Evolutionary conservation across 78 protist genomes (phyloP), one percentile per base, ranked within the genome.

Genomic region (Anaeramoeba flamelloides): DNA sequence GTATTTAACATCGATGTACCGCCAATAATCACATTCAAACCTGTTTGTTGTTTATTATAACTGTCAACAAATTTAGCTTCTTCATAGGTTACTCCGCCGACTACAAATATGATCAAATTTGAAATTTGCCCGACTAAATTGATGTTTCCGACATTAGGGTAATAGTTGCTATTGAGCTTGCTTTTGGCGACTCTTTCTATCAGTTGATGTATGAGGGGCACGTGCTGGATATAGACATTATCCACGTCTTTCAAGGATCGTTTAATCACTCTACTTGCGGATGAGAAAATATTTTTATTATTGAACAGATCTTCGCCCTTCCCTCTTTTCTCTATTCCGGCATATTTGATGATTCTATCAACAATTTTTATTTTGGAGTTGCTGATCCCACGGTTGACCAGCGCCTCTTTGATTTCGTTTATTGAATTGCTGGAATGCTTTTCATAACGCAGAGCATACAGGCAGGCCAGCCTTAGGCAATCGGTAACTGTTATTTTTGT

Each of bases 31-130:
- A 91, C 78, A 40, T 82, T 79, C 38, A 77, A 30, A 1, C 86
- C 88, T 1, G 65, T 78, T 22, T 41, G 39, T 64, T 65, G 22
- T 1, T 36, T 32, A 81, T 92, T 90, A 81, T 90, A 80, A 36
- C 74, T 38, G 77, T 30, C 40, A 12, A 91, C 91, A 2, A 26
- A n/a, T 36, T 39, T 37, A 1, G 95, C 94, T 79, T 92, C 98
- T 83, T 94, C 97, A 86, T 79, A 94, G 1, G 98, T 93, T 3
- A 76, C 82, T 39, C 98, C 98, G 3, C 96, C 97, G 74, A 86
- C 87, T 33, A 90, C 34, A 36, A 93, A 88, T 36, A 91, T 81
- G 40, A 94, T 91, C 31, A 94, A 83, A 36, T 79, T 31, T 65
- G 26, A 76, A 33, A 69, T 40, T 32, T 22, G 36, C 30, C 39